phyloP scores from a whole-genome alignment of 2,329 filamentous ascomycete genomes.

The Sporothrix euskadiensis region DNA sequence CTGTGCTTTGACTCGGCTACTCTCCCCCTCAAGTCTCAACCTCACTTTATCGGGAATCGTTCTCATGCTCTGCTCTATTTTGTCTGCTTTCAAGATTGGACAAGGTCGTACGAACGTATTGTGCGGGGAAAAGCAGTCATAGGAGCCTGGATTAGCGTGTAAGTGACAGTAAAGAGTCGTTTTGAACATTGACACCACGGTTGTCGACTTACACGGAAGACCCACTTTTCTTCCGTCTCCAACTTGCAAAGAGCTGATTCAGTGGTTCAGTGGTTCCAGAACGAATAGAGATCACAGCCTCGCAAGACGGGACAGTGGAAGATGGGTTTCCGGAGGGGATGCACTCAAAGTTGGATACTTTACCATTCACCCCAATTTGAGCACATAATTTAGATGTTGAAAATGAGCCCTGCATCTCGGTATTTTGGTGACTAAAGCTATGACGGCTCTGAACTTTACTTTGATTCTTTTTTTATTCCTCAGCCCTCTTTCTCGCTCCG shows the following conservation, averaged over 20 bases:
- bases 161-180: background rate
- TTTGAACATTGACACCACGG: background rate
- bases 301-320: background rate
- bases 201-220: background rate
- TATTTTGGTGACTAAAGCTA: too few species aligned
- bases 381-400: background rate
- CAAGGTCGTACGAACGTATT: background rate
- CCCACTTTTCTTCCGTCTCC: conserved; percentile 1
- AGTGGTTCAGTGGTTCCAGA: background rate
- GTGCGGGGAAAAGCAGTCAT: conserved; percentile 9
- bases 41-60: background rate
- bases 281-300: background rate
- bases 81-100: background rate
- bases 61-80: background rate
- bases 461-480: background rate
- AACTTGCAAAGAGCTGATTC: background rate
- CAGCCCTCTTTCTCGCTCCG: background rate
- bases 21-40: background rate
- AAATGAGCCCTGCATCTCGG: background rate
- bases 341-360: background rate
- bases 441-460: too few species aligned
- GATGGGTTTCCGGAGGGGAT: background rate
- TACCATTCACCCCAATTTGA: background rate
- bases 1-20: too few species aligned
- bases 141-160: conserved; percentile 1